Base-by-base conservation (phyloP, 768 basidiomycete genomes). In the Termitomyces sp. region DNA sequence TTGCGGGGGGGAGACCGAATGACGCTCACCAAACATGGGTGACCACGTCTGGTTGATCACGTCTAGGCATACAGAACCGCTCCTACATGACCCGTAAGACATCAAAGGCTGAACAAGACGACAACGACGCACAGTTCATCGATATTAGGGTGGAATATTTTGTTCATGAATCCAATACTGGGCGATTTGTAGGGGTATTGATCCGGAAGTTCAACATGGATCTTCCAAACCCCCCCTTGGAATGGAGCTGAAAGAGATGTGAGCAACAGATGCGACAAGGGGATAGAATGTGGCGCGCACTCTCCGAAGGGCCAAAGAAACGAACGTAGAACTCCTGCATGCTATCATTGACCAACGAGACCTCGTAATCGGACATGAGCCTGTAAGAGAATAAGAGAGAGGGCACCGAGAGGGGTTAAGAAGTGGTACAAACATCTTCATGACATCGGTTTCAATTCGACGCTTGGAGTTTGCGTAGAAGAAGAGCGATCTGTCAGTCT, bases 41-140 rank as follows among this genome's bases (percentile, higher is more conserved):
- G 97, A 98, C 97, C 97, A 99, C 16, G 96, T 97, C 77, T 98
- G 95, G 70, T 98, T 98, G 71, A 98, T 98, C 41, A 98, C 97
- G 72, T 98, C 97, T 61, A 99, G 78, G 72, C 97, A 99, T 52
- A 99, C 96, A 5, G 95, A 98, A 42, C 96, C 96, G 68, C 95
- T 97, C 68, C 95, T 96, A 69, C 31, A 59, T 40, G 52, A 19
- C 45, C 25, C 37, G 51, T 64, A 55, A 65, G 58, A 47, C 16
- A 47, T 53, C 29, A 37, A 35, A 44, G 5, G 21, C 53, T n/a
- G 56, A 43, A n/a, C 41, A 35, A 40, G 31, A 55, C 48, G 19
- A 54, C 58, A 42, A 25, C 45, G n/a, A 78, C 93, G 68, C 71
- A 98, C 90, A 97, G 77, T 73, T 99, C 97, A 74, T 99, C 97